Conservation (phyloP, 2,329 filamentous ascomycete species). For the Xylariaceae sp. region DNA sequence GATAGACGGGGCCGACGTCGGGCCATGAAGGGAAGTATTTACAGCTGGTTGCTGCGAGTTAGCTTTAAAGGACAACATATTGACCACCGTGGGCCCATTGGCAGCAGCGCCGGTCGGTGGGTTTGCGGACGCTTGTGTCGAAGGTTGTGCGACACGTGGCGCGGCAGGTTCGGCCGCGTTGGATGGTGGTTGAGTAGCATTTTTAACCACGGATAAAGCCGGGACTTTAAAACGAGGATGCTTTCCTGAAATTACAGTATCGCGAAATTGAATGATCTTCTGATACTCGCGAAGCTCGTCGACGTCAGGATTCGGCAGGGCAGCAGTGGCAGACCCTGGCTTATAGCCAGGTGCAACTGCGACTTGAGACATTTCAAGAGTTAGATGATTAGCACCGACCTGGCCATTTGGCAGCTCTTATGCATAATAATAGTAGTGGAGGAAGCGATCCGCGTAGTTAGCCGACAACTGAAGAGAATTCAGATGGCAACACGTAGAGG, state of each 20-base stretch:
- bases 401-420: constrained; percentile 12
- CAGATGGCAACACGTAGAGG: constrained; percentile 7
- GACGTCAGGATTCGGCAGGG: constrained; percentile 34
- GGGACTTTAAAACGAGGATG: constrained; percentile 59
- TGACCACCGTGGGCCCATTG: constrained; percentile 27
- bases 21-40: constrained; percentile 17
- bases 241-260: constrained; percentile 72
- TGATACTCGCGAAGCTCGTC: constrained; percentile 65
- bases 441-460: too few relatives aligned
- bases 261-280: constrained; percentile 74
- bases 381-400: constrained; percentile 14
- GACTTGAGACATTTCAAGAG: constrained; percentile 18
- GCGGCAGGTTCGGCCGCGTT: constrained; percentile 22
- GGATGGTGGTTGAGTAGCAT: constrained; percentile 19
- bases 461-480: not conserved
- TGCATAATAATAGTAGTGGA: constrained; percentile 8
- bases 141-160: not conserved
- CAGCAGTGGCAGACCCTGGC: constrained; percentile 16
- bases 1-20: constrained; percentile 24
- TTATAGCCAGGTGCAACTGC: constrained; percentile 15
- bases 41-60: constrained; percentile 34
- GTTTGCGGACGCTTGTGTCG: constrained; percentile 9
- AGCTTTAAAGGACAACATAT: constrained; percentile 32
- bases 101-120: constrained; percentile 17
- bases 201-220: constrained; percentile 27